phyloP scores from a whole-genome alignment of 108 stramenopile species.

The Cyclostephanos invisitatus region DNA sequence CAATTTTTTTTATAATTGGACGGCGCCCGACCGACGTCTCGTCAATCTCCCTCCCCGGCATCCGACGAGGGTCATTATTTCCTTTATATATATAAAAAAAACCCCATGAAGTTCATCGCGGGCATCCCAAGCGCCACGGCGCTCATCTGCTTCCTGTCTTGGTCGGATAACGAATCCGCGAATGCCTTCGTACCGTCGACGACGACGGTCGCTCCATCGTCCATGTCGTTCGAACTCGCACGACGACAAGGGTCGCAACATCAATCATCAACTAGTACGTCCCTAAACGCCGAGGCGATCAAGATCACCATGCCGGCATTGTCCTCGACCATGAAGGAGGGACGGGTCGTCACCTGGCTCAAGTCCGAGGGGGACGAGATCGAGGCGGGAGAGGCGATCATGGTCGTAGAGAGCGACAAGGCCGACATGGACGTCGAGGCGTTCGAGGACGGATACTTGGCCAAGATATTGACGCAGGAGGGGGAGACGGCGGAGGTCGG shows the following conservation, averaged over 20 bases:
- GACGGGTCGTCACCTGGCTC: constrained; percentile 93
- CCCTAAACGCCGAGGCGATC: constrained; percentile 63
- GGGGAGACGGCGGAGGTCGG: constrained; percentile 92
- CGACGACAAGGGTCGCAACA: constrained; percentile 28
- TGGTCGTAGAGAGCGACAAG: constrained; percentile 98
- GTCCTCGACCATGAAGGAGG: constrained; percentile 97
- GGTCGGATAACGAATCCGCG: constrained; percentile 15
- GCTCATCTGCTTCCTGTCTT: constrained; percentile 35
- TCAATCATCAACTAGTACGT: constrained; percentile 8
- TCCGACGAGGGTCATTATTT: no score
- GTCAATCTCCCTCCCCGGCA: no score
- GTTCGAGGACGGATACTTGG: constrained; percentile 94
- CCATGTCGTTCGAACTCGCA: constrained; percentile 16
- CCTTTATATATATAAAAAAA: no score
- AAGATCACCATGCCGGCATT: constrained; percentile 95
- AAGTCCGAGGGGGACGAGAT: constrained; percentile 93
- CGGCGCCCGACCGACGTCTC: no score
- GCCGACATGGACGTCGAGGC: constrained; percentile 99
- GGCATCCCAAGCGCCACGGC: constrained; percentile 49
- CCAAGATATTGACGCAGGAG: constrained; percentile 90
- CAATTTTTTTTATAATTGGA: no score
- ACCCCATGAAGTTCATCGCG: constrained; percentile 41
- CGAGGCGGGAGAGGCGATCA: constrained; percentile 92
- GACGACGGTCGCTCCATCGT: constrained; percentile 10
- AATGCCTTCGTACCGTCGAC: constrained; percentile 27